Base-by-base conservation (phyloP, 768 basidiomycete genomes). In the Guyanaporus albipodus region DNA sequence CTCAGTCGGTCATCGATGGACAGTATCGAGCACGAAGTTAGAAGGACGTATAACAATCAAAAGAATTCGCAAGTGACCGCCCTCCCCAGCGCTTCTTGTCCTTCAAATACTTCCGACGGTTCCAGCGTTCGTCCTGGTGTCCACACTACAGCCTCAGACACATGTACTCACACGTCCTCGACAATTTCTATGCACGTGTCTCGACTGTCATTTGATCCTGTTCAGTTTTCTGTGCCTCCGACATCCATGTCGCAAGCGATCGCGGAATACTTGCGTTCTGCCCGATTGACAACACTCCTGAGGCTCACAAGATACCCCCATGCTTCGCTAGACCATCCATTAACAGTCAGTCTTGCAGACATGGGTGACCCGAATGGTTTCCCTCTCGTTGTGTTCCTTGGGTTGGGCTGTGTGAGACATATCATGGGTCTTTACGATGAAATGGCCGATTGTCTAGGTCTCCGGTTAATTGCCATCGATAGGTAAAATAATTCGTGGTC, bases 361-460 rank as follows among this genome's bases (percentile, higher is more conserved):
- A 76, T 97, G 50, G 95, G 96, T 3, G 79, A 78, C 52, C 76
- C 85, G 4, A 79, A 77, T n/a, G 95, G 95, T 1, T 79, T 82
- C 57, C 95, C 95, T 0, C 79, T 98, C 8, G 70, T 99, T 19
- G 79, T 98, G 19, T 99, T 95, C 64, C 79, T 99, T 50, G 95
- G 95, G 2, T 63, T 98, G 38, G 95, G 94, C 14, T 91, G 91
- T 60, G 95, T 98, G 4, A 79, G 95, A 32, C 93, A 98, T 66
- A 78, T 97, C 48, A 87, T 96, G 77, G 93, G 90, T 12, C 69
- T 98, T 38, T 98, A 93, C 62, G 95, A 98, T 64, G 95, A 99
- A 62, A 87, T 97, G 82, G 95, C 95, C 4, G 82, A 85, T 49
- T 87, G 85, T 47, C 68, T 95, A 48, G 85, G 85, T 6, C 74